Percentiles rank a stretch among this genome's conserved stretches.
Evolutionary conservation across 2,329 filamentous ascomycete genomes (phyloP).

Genomic region (Graphilbum fragrans): DNA sequence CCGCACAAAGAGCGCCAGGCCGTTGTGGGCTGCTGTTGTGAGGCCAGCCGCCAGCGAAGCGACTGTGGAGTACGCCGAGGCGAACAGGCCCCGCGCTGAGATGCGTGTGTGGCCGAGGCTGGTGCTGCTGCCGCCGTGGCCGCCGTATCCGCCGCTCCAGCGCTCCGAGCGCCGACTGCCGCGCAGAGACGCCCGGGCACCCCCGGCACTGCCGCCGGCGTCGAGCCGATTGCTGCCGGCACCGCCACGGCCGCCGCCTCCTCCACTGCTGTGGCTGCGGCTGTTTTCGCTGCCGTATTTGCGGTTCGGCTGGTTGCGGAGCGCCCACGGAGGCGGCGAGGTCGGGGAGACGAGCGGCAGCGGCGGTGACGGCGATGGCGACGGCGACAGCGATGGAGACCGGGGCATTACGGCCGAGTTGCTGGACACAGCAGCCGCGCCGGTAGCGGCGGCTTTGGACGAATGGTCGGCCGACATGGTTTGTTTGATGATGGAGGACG

Average conservation of each 20-base stretch:
- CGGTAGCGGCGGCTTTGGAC: no score
- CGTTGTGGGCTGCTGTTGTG: background rate
- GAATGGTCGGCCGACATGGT: no score
- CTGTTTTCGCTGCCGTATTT: background rate
- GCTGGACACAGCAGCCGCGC: no score
- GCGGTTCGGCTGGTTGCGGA: background rate
- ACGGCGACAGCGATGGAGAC: background rate
- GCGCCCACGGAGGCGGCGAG: background rate
- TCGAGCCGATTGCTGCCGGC: background rate
- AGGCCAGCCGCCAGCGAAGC: background rate
- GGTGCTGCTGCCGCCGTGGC: background rate
- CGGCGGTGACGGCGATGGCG: background rate
- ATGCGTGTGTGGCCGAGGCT: background rate
- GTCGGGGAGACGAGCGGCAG: no score
- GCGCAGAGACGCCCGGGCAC: background rate
- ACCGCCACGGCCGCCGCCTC: background rate
- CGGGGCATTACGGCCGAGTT: no score
- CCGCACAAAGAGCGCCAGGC: conserved; percentile 28
- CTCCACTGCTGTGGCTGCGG: background rate
- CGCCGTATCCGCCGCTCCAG: background rate
- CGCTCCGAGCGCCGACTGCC: background rate
- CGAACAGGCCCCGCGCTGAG: background rate
- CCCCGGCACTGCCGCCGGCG: background rate
- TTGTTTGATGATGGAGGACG: no score
- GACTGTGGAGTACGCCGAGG: background rate